Percentiles rank a stretch among this genome's conserved stretches.
These are phyloP conservation scores for Zizania latifolia DNA, from an alignment of 176 grass and related monocot species.

Conservation along the genomic window DNA sequence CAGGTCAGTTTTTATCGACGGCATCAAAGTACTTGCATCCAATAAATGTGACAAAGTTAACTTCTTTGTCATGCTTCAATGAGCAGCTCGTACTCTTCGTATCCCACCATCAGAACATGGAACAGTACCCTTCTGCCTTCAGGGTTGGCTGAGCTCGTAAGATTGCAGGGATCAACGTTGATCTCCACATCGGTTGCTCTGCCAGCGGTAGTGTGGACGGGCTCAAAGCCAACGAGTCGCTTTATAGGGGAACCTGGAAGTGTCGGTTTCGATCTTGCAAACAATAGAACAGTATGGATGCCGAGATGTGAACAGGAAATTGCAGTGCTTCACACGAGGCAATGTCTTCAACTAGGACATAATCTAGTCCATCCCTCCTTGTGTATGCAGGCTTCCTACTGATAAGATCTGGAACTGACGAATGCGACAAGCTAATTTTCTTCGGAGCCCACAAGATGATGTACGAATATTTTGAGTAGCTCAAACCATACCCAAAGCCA, in stretches of 20 bases:
- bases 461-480: constrained; percentile 72
- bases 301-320: constrained; percentile 56
- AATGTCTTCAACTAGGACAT: constrained; percentile 45
- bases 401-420: constrained; percentile 29
- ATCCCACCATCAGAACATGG: constrained; percentile 50
- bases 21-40: neutral
- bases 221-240: constrained; percentile 73
- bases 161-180: constrained; percentile 59
- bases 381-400: constrained; percentile 24
- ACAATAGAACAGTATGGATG: constrained; percentile 58
- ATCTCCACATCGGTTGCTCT: constrained; percentile 41
- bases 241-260: constrained; percentile 48
- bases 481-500: constrained; percentile 76
- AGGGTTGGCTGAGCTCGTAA: constrained; percentile 49
- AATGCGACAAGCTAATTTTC: constrained; percentile 39
- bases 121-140: constrained; percentile 45
- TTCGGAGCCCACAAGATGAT: constrained; percentile 49
- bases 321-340: constrained; percentile 53
- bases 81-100: constrained; percentile 58
- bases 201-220: constrained; percentile 37
- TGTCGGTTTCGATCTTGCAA: constrained; percentile 35
- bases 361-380: constrained; percentile 45
- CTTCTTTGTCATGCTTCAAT: constrained; percentile 40
- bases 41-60: neutral
- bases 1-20: neutral